These are phyloP conservation scores for Fusarium sp. DNA, from an alignment of 2,329 filamentous ascomycete species.

Conservation along the genomic window DNA sequence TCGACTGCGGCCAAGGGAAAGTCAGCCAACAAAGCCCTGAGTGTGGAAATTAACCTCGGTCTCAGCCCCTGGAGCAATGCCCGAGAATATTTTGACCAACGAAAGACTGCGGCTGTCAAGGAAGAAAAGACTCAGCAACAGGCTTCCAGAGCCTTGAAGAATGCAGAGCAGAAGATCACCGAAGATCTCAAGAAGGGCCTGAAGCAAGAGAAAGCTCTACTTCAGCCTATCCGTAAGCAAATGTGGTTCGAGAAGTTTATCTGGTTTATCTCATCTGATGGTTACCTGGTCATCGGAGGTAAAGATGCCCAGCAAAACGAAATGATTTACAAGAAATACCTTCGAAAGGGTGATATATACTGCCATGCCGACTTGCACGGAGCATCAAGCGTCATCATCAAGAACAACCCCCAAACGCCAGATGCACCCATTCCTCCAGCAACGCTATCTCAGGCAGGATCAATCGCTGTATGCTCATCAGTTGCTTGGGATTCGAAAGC, in stretches of 20 bases:
- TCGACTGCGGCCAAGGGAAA: constrained; percentile 57
- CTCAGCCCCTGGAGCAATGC: constrained; percentile 92
- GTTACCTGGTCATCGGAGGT: constrained; percentile 91
- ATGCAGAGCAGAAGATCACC: constrained; percentile 88
- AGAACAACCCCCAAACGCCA: constrained; percentile 83
- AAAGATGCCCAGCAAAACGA: constrained; percentile 93
- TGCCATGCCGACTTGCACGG: constrained; percentile 91
- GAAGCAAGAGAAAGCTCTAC: constrained; percentile 90
- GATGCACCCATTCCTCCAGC: constrained; percentile 92
- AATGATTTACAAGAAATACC: constrained; percentile 87
- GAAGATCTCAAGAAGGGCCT: constrained; percentile 88
- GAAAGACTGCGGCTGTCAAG: constrained; percentile 86
- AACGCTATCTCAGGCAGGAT: constrained; percentile 91
- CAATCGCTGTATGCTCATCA: constrained; percentile 86
- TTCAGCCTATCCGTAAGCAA: constrained; percentile 85
- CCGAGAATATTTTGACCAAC: constrained; percentile 91
- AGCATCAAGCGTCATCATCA: constrained; percentile 88
- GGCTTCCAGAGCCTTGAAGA: constrained; percentile 87
- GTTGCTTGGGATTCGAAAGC: constrained; percentile 97
- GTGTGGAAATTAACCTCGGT: constrained; percentile 87
- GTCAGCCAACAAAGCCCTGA: constrained; percentile 68
- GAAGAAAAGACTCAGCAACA: constrained; percentile 89
- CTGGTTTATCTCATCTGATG: constrained; percentile 96
- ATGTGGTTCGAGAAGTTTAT: constrained; percentile 98
- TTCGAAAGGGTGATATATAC: constrained; percentile 92